Percentiles rank a stretch among this genome's conserved stretches.
Evolutionary conservation across 108 stramenopile species (phyloP).

Genomic region (Mediolabrus comicus): DNA sequence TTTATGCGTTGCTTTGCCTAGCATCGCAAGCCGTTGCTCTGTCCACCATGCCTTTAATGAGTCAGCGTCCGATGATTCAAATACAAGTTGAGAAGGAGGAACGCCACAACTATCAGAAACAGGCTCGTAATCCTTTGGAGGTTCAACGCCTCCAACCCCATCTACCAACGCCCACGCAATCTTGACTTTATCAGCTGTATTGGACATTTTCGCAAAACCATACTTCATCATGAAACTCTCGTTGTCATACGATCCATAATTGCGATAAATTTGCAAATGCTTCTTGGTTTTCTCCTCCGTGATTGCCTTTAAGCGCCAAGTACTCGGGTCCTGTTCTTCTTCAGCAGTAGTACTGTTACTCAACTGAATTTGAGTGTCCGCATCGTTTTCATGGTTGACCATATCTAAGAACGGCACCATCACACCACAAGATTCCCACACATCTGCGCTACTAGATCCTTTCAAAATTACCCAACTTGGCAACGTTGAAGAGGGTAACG

Average conservation of each 20-base stretch:
- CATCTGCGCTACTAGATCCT: constrained; percentile 35
- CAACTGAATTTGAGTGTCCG: constrained; percentile 63
- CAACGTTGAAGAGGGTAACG: constrained; percentile 57
- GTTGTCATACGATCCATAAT: constrained; percentile 69
- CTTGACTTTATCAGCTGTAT: constrained; percentile 60
- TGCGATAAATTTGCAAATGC: constrained; percentile 70
- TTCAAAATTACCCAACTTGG: constrained; percentile 30
- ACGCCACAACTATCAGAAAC: constrained; percentile 33
- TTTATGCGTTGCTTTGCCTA: constrained; percentile 59
- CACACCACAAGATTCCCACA: constrained; percentile 83
- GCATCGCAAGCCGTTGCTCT: constrained; percentile 65
- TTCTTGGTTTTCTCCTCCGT: constrained; percentile 68
- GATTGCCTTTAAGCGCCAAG: constrained; percentile 21
- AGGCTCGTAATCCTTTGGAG: constrained; percentile 55
- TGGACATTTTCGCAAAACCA: constrained; percentile 78
- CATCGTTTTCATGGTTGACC: constrained; percentile 83
- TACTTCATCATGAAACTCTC: constrained; percentile 71
- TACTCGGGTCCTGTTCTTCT: constrained; percentile 25
- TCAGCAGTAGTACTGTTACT: constrained; percentile 13
- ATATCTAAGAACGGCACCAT: constrained; percentile 87
- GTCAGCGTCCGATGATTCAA: constrained; percentile 63
- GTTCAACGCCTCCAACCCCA: constrained; percentile 65
- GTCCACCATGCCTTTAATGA: constrained; percentile 82
- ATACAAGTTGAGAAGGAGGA: constrained; percentile 46
- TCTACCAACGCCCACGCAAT: constrained; percentile 81